These are phyloP conservation scores for Nemania sp. DNA, from an alignment of 2,329 filamentous ascomycete genomes.

Conservation along the genomic window DNA sequence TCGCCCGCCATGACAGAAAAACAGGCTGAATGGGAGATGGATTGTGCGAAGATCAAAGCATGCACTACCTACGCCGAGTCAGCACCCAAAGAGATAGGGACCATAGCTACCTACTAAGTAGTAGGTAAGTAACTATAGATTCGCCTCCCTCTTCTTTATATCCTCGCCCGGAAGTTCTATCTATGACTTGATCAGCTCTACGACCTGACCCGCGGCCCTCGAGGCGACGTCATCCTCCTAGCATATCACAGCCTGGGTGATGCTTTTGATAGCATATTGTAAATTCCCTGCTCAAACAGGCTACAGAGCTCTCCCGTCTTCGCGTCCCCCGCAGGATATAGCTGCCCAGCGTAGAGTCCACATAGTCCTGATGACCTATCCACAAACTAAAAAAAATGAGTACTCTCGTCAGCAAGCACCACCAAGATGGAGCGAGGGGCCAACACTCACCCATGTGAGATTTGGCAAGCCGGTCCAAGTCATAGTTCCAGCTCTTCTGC, in stretches of 20 bases:
- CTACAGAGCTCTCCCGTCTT: slow-evolving; percentile 23
- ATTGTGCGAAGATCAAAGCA: too few relatives aligned
- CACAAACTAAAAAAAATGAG: slow-evolving; percentile 28
- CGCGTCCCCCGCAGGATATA: slow-evolving; percentile 28
- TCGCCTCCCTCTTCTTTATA: neutral
- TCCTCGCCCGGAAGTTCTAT: too few relatives aligned
- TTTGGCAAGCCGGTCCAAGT: slow-evolving; percentile 31
- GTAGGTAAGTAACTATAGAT: too few relatives aligned
- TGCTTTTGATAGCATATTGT: slow-evolving; percentile 19
- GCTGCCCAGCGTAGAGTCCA: slow-evolving; percentile 29
- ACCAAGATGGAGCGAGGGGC: neutral
- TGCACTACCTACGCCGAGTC: too few relatives aligned
- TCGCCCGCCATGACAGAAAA: too few relatives aligned
- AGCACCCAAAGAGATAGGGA: too few relatives aligned
- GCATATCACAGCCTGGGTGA: slow-evolving; percentile 19
- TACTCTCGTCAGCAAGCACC: slow-evolving; percentile 10
- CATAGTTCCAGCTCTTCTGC: slow-evolving; percentile 29
- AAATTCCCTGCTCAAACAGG: slow-evolving; percentile 28
- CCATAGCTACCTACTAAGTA: too few relatives aligned
- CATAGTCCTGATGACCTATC: slow-evolving; percentile 29
- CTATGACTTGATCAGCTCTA: too few relatives aligned
- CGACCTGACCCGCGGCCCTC: too few relatives aligned
- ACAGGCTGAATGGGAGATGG: too few relatives aligned
- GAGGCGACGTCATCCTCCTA: neutral
- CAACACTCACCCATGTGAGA: slow-evolving; percentile 26